Conservation (phyloP, 2,329 filamentous ascomycete genomes). For the Beauveria medogensis region DNA sequence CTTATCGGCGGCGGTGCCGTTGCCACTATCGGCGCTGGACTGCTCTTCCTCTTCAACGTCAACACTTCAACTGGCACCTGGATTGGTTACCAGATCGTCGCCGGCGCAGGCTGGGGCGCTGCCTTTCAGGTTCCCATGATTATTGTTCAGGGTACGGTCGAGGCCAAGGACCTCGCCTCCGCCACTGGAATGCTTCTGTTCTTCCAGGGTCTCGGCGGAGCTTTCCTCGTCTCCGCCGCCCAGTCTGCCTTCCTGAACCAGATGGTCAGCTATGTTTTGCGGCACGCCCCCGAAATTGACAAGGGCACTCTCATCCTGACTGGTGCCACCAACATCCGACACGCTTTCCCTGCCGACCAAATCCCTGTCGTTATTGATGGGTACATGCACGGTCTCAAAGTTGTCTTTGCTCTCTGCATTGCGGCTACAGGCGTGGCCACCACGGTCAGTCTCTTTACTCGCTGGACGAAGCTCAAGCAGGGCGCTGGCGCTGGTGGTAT, state of each 20-base stretch:
- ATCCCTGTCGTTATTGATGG: slow-evolving; percentile 47
- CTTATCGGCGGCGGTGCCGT: slow-evolving; percentile 37
- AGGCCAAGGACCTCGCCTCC: slow-evolving; percentile 35
- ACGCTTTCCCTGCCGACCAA: slow-evolving; percentile 37
- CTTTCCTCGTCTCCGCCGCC: slow-evolving; percentile 40
- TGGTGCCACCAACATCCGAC: slow-evolving; percentile 49
- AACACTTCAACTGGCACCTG: slow-evolving; percentile 33
- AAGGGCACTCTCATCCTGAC: slow-evolving; percentile 30
- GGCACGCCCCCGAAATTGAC: slow-evolving; percentile 29
- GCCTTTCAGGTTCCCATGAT: slow-evolving; percentile 44
- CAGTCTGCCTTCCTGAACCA: slow-evolving; percentile 40
- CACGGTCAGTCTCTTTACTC: slow-evolving; percentile 24
- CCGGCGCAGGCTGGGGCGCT: slow-evolving; percentile 38
- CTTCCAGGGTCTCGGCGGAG: slow-evolving; percentile 42
- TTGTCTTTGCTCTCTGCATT: slow-evolving; percentile 50
- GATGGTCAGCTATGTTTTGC: slow-evolving; percentile 28
- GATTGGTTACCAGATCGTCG: slow-evolving; percentile 46
- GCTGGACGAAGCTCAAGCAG: slow-evolving; percentile 31
- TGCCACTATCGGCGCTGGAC: slow-evolving; percentile 34
- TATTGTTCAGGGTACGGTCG: slow-evolving; percentile 34
- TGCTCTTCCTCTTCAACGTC: slow-evolving; percentile 34
- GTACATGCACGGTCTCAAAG: slow-evolving; percentile 58
- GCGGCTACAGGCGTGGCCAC: slow-evolving; percentile 37
- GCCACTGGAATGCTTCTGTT: slow-evolving; percentile 41
- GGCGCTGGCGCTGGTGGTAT: slow-evolving; percentile 21